A percentile compares a stretch with the other conserved stretches of the same genome.
phyloP scores from a whole-genome alignment of 805 yeast genomes.

The Torulaspora quercuum region DNA sequence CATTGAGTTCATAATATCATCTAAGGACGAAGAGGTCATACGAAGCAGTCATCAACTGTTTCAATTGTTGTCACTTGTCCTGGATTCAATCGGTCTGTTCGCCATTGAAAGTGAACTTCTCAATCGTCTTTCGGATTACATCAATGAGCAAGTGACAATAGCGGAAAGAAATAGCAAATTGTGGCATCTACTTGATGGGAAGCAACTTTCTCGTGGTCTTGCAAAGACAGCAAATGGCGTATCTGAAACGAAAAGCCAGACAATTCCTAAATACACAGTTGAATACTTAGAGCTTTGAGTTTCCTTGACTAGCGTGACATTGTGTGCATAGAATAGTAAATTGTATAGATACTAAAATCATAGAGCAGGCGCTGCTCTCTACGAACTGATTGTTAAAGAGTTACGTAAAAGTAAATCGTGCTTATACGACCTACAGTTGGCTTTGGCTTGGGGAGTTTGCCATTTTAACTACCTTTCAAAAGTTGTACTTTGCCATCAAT shows the following conservation, averaged over 20 bases:
- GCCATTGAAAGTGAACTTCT: conserved; percentile 30
- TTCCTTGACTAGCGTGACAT: too few relatives aligned
- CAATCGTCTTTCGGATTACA: conserved; percentile 24
- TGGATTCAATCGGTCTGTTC: conserved; percentile 37
- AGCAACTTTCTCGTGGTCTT: conserved; percentile 11
- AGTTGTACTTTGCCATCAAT: too few relatives aligned
- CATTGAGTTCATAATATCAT: conserved; percentile 33
- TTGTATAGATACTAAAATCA: too few relatives aligned
- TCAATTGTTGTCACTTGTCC: conserved; percentile 31
- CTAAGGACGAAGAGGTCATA: conserved; percentile 21
- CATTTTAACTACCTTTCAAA: too few relatives aligned
- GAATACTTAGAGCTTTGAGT: conserved; percentile 29
- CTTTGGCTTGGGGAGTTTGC: too few relatives aligned
- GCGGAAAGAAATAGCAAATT: conserved; percentile 33
- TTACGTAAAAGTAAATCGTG: too few relatives aligned
- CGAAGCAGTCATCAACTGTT: conserved; percentile 28
- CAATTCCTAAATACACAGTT: conserved; percentile 30
- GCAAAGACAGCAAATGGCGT: conserved; percentile 9
- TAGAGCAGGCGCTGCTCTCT: too few relatives aligned
- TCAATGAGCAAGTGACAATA: conserved; percentile 27
- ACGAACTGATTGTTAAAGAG: too few relatives aligned
- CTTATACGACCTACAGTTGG: too few relatives aligned
- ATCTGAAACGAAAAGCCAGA: conserved; percentile 14
- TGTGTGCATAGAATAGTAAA: too few relatives aligned
- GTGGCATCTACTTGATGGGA: conserved; percentile 30